Evolutionary conservation across 257 asterid genomes (phyloP).

Genomic region (Rehmannia glutinosa): DNA sequence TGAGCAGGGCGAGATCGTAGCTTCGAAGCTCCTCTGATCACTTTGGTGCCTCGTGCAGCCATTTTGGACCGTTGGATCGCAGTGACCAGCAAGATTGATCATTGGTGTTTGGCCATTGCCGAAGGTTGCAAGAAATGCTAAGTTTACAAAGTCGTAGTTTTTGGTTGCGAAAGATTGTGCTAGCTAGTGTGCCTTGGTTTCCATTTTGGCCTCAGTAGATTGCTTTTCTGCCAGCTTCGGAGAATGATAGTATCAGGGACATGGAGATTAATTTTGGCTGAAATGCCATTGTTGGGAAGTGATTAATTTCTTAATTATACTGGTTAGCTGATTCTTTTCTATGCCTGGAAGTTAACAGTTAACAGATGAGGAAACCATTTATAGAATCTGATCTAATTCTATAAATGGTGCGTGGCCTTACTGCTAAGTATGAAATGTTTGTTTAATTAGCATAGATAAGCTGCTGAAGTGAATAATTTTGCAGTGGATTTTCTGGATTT

Average conservation of each 20-base stretch:
- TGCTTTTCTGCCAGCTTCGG: slow-evolving; percentile 30
- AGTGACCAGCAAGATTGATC: slow-evolving; percentile 42
- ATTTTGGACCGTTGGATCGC: slow-evolving; percentile 31
- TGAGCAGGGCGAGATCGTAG: slow-evolving; percentile 26
- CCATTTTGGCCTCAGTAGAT: slow-evolving; percentile 40
- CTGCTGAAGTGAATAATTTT: too few species aligned
- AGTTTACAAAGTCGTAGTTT: slow-evolving; percentile 22
- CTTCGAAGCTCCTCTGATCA: slow-evolving; percentile 35
- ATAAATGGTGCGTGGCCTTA: too few species aligned
- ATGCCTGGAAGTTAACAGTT: too few species aligned
- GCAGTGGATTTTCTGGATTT: too few species aligned
- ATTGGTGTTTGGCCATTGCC: too few species aligned
- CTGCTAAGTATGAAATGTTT: too few species aligned
- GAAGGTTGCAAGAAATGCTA: slow-evolving; percentile 31
- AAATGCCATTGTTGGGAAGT: too few species aligned
- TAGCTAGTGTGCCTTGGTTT: slow-evolving; percentile 29
- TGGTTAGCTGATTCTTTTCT: too few species aligned
- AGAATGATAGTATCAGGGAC: background rate
- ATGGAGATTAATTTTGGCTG: background rate
- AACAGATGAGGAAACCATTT: too few species aligned
- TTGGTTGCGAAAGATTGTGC: slow-evolving; percentile 30
- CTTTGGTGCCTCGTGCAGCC: slow-evolving; percentile 36
- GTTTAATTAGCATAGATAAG: too few species aligned
- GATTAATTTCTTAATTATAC: too few species aligned
- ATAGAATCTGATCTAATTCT: too few species aligned